Conservation (phyloP, 2,329 filamentous ascomycete genomes). For the Alternaria rosae region DNA sequence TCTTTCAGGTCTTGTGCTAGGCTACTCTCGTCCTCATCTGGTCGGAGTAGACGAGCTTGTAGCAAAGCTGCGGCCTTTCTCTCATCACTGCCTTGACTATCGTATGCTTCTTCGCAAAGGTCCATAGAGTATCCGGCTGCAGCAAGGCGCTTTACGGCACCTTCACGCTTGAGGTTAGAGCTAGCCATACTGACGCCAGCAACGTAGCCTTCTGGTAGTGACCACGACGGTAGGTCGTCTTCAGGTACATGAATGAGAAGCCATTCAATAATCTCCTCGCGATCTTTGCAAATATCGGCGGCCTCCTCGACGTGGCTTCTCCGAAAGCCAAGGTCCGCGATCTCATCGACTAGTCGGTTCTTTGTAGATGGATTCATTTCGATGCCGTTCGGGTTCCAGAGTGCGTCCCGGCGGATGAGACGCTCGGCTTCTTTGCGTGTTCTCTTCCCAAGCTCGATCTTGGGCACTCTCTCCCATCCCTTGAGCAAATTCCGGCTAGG, state of each 20-base stretch:
- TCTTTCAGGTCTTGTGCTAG: constrained; percentile 44
- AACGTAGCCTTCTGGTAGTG: constrained; percentile 87
- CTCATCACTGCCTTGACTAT: constrained; percentile 75
- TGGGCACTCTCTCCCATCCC: constrained; percentile 84
- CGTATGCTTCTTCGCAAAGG: constrained; percentile 79
- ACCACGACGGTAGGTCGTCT: constrained; percentile 93
- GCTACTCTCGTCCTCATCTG: constrained; percentile 39
- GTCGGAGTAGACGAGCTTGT: constrained; percentile 70
- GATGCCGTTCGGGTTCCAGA: constrained; percentile 86
- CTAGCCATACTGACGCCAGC: constrained; percentile 88
- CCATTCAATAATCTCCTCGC: constrained; percentile 94
- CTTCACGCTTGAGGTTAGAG: constrained; percentile 80
- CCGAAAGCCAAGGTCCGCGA: constrained; percentile 84
- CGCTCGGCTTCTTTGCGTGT: constrained; percentile 81
- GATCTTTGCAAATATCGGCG: constrained; percentile 83
- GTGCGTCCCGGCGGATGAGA: constrained; percentile 76
- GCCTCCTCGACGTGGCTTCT: constrained; percentile 89
- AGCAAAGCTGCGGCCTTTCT: constrained; percentile 78
- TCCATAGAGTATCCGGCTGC: constrained; percentile 86
- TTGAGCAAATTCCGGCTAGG: constrained; percentile 62
- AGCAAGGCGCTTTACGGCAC: constrained; percentile 80
- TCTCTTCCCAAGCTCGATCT: constrained; percentile 89
- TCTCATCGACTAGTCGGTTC: constrained; percentile 71
- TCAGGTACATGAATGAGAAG: constrained; percentile 95
- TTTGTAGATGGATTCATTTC: constrained; percentile 67